phyloP scores from a whole-genome alignment of 1,284 basidiomycete genomes.

The Ceratobasidium sp. region DNA sequence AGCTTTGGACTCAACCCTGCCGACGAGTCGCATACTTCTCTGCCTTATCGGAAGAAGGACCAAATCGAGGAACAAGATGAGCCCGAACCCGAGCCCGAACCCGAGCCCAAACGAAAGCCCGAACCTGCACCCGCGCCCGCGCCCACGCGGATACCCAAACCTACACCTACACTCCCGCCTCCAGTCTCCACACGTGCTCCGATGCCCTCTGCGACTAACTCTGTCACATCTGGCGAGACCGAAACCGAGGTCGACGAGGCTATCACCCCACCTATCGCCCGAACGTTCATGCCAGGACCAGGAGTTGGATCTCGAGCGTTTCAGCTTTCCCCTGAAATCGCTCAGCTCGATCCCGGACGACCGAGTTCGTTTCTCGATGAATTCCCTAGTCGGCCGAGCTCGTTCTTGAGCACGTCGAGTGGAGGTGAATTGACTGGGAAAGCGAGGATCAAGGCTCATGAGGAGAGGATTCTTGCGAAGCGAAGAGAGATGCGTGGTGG shows the following conservation, averaged over 20 bases:
- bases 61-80: conserved; percentile 20
- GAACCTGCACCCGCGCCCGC: no score
- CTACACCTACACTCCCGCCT: not conserved
- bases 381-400: conserved; percentile 28
- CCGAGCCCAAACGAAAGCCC: not conserved
- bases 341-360: conserved; percentile 32
- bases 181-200: conserved; percentile 3
- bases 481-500: conserved; percentile 71
- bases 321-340: not conserved
- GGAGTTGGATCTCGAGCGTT: conserved; percentile 13
- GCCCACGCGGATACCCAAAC: conserved; percentile 27
- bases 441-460: conserved; percentile 68
- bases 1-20: conserved; percentile 30
- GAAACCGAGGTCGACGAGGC: conserved; percentile 44
- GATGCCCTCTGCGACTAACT: conserved; percentile 26
- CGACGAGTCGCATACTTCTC: conserved; percentile 34
- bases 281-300: conserved; percentile 3
- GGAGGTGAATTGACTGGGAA: conserved; percentile 44
- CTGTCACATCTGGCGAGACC: conserved; percentile 38
- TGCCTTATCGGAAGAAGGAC: conserved; percentile 16
- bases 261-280: conserved; percentile 34
- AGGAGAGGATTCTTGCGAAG: conserved; percentile 79
- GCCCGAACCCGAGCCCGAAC: conserved; percentile 14
- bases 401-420: conserved; percentile 29
- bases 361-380: conserved; percentile 23